Conservation (phyloP, 176 grass and related monocot genomes). For the Hordeum vulgare region DNA sequence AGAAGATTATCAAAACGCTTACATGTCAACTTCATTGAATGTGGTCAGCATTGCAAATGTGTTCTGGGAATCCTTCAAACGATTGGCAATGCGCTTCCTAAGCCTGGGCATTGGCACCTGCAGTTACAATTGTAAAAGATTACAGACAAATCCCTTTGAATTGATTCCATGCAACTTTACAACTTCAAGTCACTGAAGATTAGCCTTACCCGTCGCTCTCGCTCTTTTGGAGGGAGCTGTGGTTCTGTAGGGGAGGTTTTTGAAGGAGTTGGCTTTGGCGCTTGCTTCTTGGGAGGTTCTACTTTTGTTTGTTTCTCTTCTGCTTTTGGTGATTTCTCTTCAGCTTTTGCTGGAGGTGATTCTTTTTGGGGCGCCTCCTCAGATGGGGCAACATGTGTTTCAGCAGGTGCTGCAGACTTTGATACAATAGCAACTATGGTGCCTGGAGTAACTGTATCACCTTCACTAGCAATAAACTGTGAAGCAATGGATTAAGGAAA, state of each 20-base stretch:
- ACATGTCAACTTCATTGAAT: constrained; percentile 99
- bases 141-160: not conserved
- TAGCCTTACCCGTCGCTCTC: constrained; percentile 72
- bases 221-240: constrained; percentile 93
- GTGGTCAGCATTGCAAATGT: constrained; percentile 97
- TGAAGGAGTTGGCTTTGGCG: constrained; percentile 32
- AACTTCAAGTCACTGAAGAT: not conserved
- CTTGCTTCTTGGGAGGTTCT: constrained; percentile 43
- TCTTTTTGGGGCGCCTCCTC: constrained; percentile 76
- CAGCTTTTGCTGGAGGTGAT: constrained; percentile 24
- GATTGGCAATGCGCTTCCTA: constrained; percentile 90
- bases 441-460: constrained; percentile 93
- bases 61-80: constrained; percentile 98
- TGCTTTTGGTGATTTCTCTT: constrained; percentile 40
- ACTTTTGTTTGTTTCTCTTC: constrained; percentile 46
- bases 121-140: constrained; percentile 9
- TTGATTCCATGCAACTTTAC: not conserved
- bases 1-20: constrained; percentile 15
- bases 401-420: constrained; percentile 67
- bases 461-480: constrained; percentile 79
- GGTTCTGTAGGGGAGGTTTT: constrained; percentile 81
- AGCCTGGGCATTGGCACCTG: constrained; percentile 96
- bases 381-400: constrained; percentile 90
- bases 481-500: constrained; percentile 3
- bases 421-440: constrained; percentile 93